Conservation (phyloP, 192 early-diverging fungal species). For the Backusella australiensis region DNA sequence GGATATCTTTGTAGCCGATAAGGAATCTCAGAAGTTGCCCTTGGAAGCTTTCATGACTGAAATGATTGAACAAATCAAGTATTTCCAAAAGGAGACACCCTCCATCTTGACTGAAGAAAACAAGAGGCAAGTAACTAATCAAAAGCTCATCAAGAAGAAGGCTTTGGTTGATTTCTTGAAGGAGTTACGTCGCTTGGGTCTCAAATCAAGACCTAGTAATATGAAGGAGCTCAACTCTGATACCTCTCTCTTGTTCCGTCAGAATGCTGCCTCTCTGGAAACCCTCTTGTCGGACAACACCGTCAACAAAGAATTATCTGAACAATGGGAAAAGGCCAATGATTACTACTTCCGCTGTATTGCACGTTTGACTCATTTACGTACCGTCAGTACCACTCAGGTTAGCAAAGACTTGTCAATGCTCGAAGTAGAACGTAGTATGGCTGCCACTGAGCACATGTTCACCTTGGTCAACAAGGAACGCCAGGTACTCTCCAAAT, state of each 20-base stretch:
- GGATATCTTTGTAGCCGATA: conserved; percentile 35
- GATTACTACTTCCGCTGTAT: conserved; percentile 69
- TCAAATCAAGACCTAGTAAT: conserved; percentile 36
- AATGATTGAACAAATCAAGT: conserved; percentile 52
- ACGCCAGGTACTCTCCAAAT: conserved; percentile 24
- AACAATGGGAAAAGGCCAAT: conserved; percentile 56
- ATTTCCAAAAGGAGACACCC: conserved; percentile 57
- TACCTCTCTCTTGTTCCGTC: conserved; percentile 25
- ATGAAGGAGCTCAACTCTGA: conserved; percentile 32
- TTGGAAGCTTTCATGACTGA: conserved; percentile 52
- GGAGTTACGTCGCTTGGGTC: conserved; percentile 64
- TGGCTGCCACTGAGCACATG: conserved; percentile 67
- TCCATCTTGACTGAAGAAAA: conserved; percentile 54
- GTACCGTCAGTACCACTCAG: conserved; percentile 39
- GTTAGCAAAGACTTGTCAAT: conserved; percentile 60
- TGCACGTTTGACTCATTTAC: conserved; percentile 60
- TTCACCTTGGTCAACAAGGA: conserved; percentile 61
- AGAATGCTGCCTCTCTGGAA: conserved; percentile 14
- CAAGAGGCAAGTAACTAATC: conserved; percentile 55
- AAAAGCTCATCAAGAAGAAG: conserved; percentile 72
- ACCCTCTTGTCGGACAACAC: conserved; percentile 20
- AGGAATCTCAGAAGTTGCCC: conserved; percentile 17
- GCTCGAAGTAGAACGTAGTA: conserved; percentile 59
- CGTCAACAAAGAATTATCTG: conserved; percentile 2
- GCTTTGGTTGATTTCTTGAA: conserved; percentile 77